These are phyloP conservation scores for Harringtonia lauricola DNA, from an alignment of 2,329 filamentous ascomycete genomes.

Conservation along the genomic window DNA sequence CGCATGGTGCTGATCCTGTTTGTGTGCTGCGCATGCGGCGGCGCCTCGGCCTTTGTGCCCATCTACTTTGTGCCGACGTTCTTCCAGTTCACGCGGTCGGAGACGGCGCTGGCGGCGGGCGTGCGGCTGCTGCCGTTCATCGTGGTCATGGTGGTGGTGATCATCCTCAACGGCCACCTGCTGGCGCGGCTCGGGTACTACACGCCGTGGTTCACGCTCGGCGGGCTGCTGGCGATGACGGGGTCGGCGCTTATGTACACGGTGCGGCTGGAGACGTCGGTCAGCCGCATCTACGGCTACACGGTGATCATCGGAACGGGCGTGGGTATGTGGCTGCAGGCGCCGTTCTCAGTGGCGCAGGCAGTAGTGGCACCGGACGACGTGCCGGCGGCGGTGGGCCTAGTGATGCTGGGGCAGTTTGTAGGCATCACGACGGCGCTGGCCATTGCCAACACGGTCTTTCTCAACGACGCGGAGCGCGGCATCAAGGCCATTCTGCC, in stretches of 20 bases:
- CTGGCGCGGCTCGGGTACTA: conserved; percentile 20
- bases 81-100: conserved; percentile 38
- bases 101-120: conserved; percentile 27
- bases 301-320: conserved; percentile 26
- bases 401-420: conserved; percentile 23
- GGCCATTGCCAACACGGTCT: conserved; percentile 23
- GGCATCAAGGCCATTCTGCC: background rate
- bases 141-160: conserved; percentile 18
- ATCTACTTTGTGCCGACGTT: conserved; percentile 44
- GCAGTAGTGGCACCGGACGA: conserved; percentile 17
- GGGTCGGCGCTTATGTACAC: conserved; percentile 17
- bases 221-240: conserved; percentile 18
- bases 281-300: conserved; percentile 17
- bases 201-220: conserved; percentile 23
- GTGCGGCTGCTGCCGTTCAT: conserved; percentile 32
- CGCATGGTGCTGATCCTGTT: conserved; percentile 31
- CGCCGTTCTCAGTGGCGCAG: conserved; percentile 24
- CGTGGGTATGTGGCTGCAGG: conserved; percentile 21
- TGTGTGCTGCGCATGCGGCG: conserved; percentile 36
- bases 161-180: conserved; percentile 8
- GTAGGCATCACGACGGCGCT: conserved; percentile 20
- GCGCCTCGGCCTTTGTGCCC: conserved; percentile 22
- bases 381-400: conserved; percentile 20
- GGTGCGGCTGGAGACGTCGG: conserved; percentile 12
- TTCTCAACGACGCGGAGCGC: conserved; percentile 16